Base-by-base conservation (phyloP, 2,329 filamentous ascomycete genomes). In the Fusarium graminum region DNA sequence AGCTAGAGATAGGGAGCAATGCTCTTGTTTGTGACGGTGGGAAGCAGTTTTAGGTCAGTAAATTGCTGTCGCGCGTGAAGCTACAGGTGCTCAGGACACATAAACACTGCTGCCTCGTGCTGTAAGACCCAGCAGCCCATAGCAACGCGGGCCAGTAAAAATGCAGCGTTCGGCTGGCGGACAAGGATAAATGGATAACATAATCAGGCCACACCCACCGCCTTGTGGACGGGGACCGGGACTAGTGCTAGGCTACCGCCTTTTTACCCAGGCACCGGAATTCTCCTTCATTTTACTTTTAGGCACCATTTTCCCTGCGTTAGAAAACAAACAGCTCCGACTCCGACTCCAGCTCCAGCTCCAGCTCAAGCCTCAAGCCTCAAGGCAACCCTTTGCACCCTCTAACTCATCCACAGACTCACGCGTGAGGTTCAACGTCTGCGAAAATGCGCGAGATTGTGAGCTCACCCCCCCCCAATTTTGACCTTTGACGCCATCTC, bases 361-460 rank as follows among this genome's bases (percentile, higher is more conserved):
- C 16, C 34, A 36, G 26, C 28, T 22, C 46, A 25, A 46, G 39
- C 29, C 36, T 36, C 32, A 56, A 58, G 42, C 52, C 43, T 50
- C 42, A 46, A 47, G 34, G 42, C 56, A 45, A 56, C 56, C 45
- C 22, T 47, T 29, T 26, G 13, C 36, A 13, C 4, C 44, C 36
- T 28, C 22, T 17, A 41, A 56, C 36, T n/a, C 30, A 42, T 22
- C 29, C 40, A 41, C 45, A 39, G 40, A 36, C 32, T 22, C 16
- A 59, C 58, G 47, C 45, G 41, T 59, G 38, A 43, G 29, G 50
- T 53, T 36, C 40, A 57, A 22, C 47, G 41, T 32, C 42, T 72
- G 85, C 36, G 22, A 58, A 64, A 38, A 67, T 67, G 63, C 87
- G 87, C 84, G 87, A 90, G 81, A 90, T 89, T 81, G 87, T 90